Evolutionary conservation across 345 rosid genomes (phyloP), one percentile per base, ranked within the genome.

Genomic region (Salix brachista): DNA sequence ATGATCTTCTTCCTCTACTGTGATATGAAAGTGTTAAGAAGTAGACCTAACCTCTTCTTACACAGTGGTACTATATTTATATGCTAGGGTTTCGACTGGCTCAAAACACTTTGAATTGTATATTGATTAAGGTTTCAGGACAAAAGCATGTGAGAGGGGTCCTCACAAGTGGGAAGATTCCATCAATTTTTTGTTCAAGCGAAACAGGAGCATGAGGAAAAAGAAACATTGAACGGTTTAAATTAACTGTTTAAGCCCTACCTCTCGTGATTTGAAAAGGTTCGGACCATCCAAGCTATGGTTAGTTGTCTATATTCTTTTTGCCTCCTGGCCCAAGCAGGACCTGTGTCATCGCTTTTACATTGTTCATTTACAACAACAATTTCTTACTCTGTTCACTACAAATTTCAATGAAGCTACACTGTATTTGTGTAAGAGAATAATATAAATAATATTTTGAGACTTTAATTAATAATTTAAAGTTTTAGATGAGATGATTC

Each of bases 281-380:
- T 68, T 75, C 52, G 65, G 69, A 65, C 70, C 84, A 73, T 83
- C 75, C 73, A 54, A 72, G 65, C 70, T 66, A 50, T 72, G 69
- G 61, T 67, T 83, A 75, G 79, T 82, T 82, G 84, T 79, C 60
- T 9, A 83, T 86, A 83, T 86, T 83, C 85, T 70, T 77, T 67
- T 30, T 84, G 84, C 79, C 77, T 54, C 68, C 79, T 32, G 75
- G 65, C 77, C 73, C 80, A 56, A 37, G 30, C 54, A 41, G 21
- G 37, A n/a, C 18, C 36, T 12, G 34, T 36, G 14, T 34, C 4
- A 26, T 8, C 16, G 8, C 13, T 23, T 21, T 21, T 62, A 25
- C 14, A 1, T 23, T 12, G 14, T 28, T 62, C 14, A n/a, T 62
- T 62, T 23, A 2, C 16, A 62, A 10, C 28, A 28, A 0, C 26